Conservation (phyloP, 345 rosid species). For the Cardamine chenopodiifolia region DNA sequence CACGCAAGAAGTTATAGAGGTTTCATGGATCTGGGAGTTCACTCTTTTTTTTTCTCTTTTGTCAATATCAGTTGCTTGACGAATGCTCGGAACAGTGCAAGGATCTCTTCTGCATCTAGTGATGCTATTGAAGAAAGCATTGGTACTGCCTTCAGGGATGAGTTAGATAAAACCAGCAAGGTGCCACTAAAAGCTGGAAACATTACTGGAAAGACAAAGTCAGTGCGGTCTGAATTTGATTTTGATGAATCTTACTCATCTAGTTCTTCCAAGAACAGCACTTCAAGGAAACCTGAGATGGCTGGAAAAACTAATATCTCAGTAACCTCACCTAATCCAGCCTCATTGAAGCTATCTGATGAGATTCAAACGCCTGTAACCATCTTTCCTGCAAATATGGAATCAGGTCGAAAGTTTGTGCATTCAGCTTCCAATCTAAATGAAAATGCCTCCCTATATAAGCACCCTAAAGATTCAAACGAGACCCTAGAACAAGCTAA, state of each 20-base stretch:
- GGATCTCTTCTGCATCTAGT: conserved; percentile 43
- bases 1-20: not conserved
- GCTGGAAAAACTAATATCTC: conserved; percentile 35
- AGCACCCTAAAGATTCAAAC: conserved; percentile 39
- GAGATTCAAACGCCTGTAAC: conserved; percentile 91
- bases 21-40: not conserved
- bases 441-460: conserved; percentile 49
- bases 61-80: conserved; percentile 54
- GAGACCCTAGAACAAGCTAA: conserved; percentile 40
- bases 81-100: conserved; percentile 40
- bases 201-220: conserved; percentile 50
- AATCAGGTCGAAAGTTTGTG: conserved; percentile 68
- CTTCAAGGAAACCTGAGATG: conserved; percentile 40
- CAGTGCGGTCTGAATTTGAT: conserved; percentile 60
- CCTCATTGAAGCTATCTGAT: conserved; percentile 64
- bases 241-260: conserved; percentile 48
- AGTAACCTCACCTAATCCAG: conserved; percentile 52
- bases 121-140: conserved; percentile 47
- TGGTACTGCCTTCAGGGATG: conserved; percentile 38
- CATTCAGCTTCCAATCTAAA: conserved; percentile 48
- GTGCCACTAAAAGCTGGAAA: conserved; percentile 43
- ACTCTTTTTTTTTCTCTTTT: not conserved
- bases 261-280: conserved; percentile 44
- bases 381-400: conserved; percentile 58
- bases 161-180: conserved; percentile 16